Percentiles rank a stretch among this genome's conserved stretches.
Conservation (phyloP, 108 stramenopile genomes). For the Cyclotella atomus region DNA sequence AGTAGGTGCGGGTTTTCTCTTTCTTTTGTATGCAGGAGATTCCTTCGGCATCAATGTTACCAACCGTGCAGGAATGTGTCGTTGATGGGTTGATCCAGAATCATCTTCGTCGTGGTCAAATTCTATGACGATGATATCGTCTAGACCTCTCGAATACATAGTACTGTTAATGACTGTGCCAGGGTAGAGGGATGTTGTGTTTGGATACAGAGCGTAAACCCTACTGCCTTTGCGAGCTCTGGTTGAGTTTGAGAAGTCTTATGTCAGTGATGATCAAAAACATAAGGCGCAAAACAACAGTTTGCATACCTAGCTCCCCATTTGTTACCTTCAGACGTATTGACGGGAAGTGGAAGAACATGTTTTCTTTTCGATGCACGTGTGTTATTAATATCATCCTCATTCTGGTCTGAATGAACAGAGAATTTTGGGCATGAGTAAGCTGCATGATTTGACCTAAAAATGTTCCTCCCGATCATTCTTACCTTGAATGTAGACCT, state of each 20-base stretch:
- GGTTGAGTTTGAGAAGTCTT: too few relatives aligned
- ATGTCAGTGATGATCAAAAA: too few relatives aligned
- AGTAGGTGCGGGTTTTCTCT: background rate
- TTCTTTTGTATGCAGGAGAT: slow-evolving; percentile 42
- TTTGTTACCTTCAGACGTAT: slow-evolving; percentile 64
- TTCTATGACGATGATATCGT: slow-evolving; percentile 81
- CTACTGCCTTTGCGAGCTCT: slow-evolving; percentile 57
- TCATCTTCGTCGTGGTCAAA: slow-evolving; percentile 77
- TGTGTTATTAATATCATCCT: slow-evolving; percentile 27
- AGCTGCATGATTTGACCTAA: background rate
- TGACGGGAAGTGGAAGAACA: slow-evolving; percentile 73
- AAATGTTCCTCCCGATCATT: background rate
- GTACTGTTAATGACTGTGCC: slow-evolving; percentile 79
- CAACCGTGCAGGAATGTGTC: slow-evolving; percentile 75
- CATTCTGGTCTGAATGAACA: slow-evolving; percentile 47
- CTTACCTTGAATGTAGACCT: slow-evolving; percentile 65
- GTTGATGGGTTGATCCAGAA: slow-evolving; percentile 50
- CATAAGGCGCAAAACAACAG: slow-evolving; percentile 23
- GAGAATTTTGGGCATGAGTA: too few relatives aligned
- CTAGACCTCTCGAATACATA: slow-evolving; percentile 75
- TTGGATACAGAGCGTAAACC: slow-evolving; percentile 82
- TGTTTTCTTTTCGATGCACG: slow-evolving; percentile 47
- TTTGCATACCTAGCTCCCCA: slow-evolving; percentile 53
- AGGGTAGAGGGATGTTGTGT: slow-evolving; percentile 72
- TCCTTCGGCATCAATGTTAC: slow-evolving; percentile 74